Base-by-base conservation (phyloP, 768 basidiomycete genomes). In the Podaxis sp. region DNA sequence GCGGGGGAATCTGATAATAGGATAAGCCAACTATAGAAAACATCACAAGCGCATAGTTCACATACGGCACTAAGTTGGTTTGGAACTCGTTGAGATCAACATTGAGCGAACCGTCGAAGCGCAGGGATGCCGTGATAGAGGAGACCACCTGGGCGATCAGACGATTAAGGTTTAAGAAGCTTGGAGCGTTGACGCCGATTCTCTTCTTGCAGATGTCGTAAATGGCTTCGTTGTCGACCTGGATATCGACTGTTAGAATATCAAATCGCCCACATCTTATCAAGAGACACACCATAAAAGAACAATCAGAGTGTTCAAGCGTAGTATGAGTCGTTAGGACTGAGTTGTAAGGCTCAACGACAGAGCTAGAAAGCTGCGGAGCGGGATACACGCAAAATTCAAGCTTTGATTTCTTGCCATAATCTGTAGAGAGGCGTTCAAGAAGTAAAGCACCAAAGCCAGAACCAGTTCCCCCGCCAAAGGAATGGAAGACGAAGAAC, bases 401-500 rank as follows among this genome's bases (percentile, higher is more conserved):
- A 66, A 98, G 86, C 82, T 98, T 98, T 60, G 93, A 95, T 80
- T 98, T 99, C 80, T 98, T 99, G 74, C 96, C 96, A 69, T 97
- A 99, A 76, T 99, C 96, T 63, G 90, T 91, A 17, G 96, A 96
- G 57, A 99, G 87, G 67, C 92, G 88, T 79, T 98, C 96, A 63
- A 99, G 87, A 57, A 98, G 85, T 67, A 98, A 86, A 56, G 96
- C 95, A 70, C 96, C 96, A 73, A 99, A 96, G 67, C 96, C 96
- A 63, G 96, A 99, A 65, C 96, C 96, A 66, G 96, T 98, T 77
- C 96, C 96, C 72, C 96, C 96, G 75, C 96, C 96, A 76, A 99
- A 98, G 54, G 96, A 99, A 82, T 98, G 96, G 89, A 98, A 98
- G 69, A 97, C 94, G 74, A 98, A 98, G 84, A 98, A 99, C 65